Base-by-base conservation (phyloP, 75 land plant species). In the Chamaecyparis obtusa region DNA sequence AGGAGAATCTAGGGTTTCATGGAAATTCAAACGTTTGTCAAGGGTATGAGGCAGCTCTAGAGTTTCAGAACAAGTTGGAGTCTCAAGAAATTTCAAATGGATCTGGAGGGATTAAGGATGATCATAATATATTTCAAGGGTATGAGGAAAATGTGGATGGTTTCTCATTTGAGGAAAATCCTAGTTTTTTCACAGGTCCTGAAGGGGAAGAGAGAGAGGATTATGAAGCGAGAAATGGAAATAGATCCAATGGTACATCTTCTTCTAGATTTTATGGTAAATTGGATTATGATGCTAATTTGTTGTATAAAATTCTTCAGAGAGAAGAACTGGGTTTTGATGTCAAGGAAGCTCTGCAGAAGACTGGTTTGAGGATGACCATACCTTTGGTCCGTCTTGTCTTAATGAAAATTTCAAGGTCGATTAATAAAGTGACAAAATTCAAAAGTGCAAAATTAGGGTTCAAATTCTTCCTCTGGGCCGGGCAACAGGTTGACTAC, bases 391-490 rank as follows among this genome's bases (percentile, higher is more conserved):
- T 92, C 27, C 83, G 96, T 36, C 90, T 86, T 69, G 96, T 95
- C 79, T 88, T 95, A 17, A 8, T 85, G 43, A 90, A 87, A n/a
- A 90, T 93, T 46, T 89, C 89, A 56, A 86, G 55, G 24, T 88
- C 84, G 3, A 72, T 85, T 21, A 87, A 90, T 43, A 46, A 51
- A 24, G 79, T 55, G 2, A 91, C 93, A 41, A 92, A 85, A 76
- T 78, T 71, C 13, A 82, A 90, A 84, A 88, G 91, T 84, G 96
- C 94, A 8, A 95, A 89, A 84, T 51, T 95, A 19, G 96, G 90
- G 67, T 92, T 90, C 83, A 95, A 93, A 83, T 95, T 96, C 84
- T 96, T 96, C 54, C 37, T 81, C 0, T 96, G 97, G 97, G 90
- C 92, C 19, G 92, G 90, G 76, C 89, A 89, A 83, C 93, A 89